Evolutionary conservation across 768 basidiomycete species (phyloP), one percentile per base, ranked within the genome.

Genomic region (Gloeostereum incarnatum): DNA sequence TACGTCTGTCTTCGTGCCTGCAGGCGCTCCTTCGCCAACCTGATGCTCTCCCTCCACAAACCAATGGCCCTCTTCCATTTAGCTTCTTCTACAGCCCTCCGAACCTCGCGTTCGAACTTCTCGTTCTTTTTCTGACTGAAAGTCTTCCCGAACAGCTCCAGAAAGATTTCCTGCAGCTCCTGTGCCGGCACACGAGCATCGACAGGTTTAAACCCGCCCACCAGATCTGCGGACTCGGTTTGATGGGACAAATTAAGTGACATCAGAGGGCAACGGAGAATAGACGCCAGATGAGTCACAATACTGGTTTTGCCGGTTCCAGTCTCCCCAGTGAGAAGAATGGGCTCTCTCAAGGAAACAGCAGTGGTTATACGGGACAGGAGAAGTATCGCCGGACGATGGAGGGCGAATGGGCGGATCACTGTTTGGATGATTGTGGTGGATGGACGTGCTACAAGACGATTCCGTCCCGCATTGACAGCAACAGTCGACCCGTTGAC

Each of bases 241-340:
- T 99, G 96, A 51, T 93, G 89, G 1, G 91, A 96, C 49, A 98
- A 58, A 54, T 99, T 99, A 41, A 99, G 71, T 1, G 92, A 89
- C 39, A 90, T 73, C 23, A 99, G 71, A 0, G 81, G 78, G 8
- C 76, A 73, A 5, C 69, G 71, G 20, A 96, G 70, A n/a, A 86
- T 58, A 2, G 79, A 69, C 8, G 96, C 83, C 21, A 98, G 69
- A 50, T 96, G 79, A 2, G 91, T 86, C 11, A 99, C 75, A 14
- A 79, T 73, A 37, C 92, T 93, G 0, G 96, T 99, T 60, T 99
- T 99, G 10, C 96, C 96, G 1, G 96, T 99, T n/a, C 96, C 96
- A 2, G 96, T 99, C 64, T 99, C 96, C 32, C 96, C 96, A 0
- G 92, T 91, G 18, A 99, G 71, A 6, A 99, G 71, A 4, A 93